Evolutionary conservation across 331 rosid species (phyloP), one percentile per base, ranked within the genome.

Genomic region (Stylosanthes scabra): DNA sequence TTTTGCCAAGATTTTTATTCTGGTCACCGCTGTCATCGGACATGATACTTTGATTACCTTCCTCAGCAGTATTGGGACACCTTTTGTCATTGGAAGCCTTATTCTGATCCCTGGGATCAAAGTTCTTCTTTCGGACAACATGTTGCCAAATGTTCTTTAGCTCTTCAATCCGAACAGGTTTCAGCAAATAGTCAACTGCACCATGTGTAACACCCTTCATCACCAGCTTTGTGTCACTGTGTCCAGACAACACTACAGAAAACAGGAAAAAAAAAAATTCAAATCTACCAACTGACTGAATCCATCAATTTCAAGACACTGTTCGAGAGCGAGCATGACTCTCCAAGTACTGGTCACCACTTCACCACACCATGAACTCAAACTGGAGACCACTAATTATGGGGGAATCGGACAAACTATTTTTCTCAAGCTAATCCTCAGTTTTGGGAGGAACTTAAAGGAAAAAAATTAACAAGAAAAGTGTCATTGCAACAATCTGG

Each of bases 121-220:
- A 28, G 70, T 72, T 88, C 74, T 80, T 89, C 75, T 83, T 83
- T 20, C 97, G 88, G 13, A 93, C 14, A 6, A 93, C 96, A 67
- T 93, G 98, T 50, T 89, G 98, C 98, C 98, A 93, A 52, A 93
- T 89, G 83, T 93, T 93, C 89, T 84, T 86, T 70, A 93, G 93
- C 88, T 91, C 91, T 80, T 88, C 94, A 16, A 88, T 77, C 63
- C 97, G 81, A 83, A 89, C 91, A 3, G 97, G 98, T 78, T 93
- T 93, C 83, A 93, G 71, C 85, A 93, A 63, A 86, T 93, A 93
- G 85, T 93, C 97, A 77, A 87, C 83, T 2, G 98, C 98, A 42
- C 96, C 97, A 52, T 91, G 96, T 2, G 82, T 70, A 66, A 93
- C 83, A 39, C 97, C 98, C 82, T 93, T 89, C 93, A 86, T 88